phyloP scores from a whole-genome alignment of 2,329 filamentous ascomycete genomes.

The Colletotrichum cordylinicola region DNA sequence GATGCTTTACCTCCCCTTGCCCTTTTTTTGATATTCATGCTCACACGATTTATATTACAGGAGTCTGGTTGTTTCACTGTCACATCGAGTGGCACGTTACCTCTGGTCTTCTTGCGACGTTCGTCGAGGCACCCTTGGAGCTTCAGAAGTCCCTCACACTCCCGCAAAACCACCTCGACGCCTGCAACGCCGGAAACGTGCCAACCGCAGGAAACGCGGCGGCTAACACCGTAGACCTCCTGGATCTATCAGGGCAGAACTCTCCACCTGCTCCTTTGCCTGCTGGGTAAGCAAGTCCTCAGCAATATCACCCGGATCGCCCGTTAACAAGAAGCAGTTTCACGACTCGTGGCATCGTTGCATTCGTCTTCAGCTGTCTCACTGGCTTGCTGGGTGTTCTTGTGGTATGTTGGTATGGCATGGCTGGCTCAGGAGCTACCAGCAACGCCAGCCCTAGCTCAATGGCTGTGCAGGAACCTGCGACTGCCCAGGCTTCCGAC shows the following conservation, averaged over 20 bases:
- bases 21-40: background rate
- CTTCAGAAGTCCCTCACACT: slow-evolving; percentile 45
- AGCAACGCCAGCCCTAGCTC: background rate
- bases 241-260: slow-evolving; percentile 47
- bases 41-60: slow-evolving; percentile 19
- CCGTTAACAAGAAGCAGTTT: slow-evolving; percentile 49
- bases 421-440: slow-evolving; percentile 30
- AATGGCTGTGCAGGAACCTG: background rate
- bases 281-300: background rate
- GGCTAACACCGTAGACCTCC: slow-evolving; percentile 56
- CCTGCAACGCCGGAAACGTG: slow-evolving; percentile 39
- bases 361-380: slow-evolving; percentile 74
- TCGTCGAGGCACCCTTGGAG: slow-evolving; percentile 37
- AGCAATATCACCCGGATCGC: fast-evolving
- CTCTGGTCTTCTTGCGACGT: slow-evolving; percentile 49
- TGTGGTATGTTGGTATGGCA: slow-evolving; percentile 72
- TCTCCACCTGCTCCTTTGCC: slow-evolving; percentile 5
- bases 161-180: slow-evolving; percentile 45
- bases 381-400: slow-evolving; percentile 71
- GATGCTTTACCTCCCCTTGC: background rate
- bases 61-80: slow-evolving; percentile 53
- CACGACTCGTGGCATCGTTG: slow-evolving; percentile 73
- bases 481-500: background rate
- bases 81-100: slow-evolving; percentile 64
- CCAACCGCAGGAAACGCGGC: slow-evolving; percentile 63